phyloP scores from a whole-genome alignment of 495 filamentous ascomycete species.

The Aspergillus hancockii region DNA sequence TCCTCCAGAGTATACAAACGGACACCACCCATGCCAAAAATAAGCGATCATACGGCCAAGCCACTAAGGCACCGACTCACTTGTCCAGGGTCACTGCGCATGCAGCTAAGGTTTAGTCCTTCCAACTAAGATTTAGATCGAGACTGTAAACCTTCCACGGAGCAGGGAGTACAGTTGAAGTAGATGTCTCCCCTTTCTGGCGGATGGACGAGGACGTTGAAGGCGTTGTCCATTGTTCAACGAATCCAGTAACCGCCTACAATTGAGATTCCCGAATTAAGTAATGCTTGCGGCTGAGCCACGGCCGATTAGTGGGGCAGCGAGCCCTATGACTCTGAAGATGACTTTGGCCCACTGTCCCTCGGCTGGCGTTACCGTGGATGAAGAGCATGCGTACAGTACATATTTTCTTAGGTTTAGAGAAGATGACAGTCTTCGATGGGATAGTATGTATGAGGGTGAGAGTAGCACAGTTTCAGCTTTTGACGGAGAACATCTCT shows the following conservation, averaged over 20 bases:
- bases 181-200: background rate
- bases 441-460: background rate
- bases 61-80: background rate
- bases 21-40: background rate
- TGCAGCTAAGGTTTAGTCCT: background rate
- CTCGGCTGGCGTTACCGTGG: background rate
- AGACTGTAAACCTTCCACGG: conserved; percentile 5
- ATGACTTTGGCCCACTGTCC: conserved; percentile 1
- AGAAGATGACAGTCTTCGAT: background rate
- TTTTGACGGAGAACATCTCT: background rate
- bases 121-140: conserved; percentile 4
- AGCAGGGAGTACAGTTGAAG: background rate
- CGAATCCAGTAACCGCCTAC: conserved; percentile 1
- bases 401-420: background rate
- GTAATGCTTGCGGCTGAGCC: conserved; percentile 1
- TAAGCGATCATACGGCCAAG: conserved; percentile 1
- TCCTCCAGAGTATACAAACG: background rate
- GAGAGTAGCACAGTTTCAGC: conserved; percentile 12
- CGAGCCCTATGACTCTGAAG: background rate
- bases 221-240: background rate
- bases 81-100: conserved; percentile 1
- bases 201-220: background rate
- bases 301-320: background rate
- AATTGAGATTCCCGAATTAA: background rate
- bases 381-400: background rate